phyloP scores from a whole-genome alignment of 2,329 filamentous ascomycete genomes.

The Cladosporium velox region DNA sequence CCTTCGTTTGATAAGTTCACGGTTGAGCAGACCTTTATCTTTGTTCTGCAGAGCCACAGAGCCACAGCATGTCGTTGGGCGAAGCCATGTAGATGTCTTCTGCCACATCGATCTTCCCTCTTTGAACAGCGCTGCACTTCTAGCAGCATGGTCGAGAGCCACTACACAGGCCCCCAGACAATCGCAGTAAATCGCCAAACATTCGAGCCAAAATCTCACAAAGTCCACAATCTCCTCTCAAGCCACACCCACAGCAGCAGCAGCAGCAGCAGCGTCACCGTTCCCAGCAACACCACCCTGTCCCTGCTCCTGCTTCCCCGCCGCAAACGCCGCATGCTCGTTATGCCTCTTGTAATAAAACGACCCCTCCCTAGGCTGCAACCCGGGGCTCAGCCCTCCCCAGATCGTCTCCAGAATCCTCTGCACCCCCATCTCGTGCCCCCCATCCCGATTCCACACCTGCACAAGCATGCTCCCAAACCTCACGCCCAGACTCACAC shows the following conservation, averaged over 20 bases:
- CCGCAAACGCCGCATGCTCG: constrained; percentile 72
- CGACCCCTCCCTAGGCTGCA: constrained; percentile 65
- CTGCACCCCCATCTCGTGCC: constrained; percentile 76
- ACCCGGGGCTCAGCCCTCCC: constrained; percentile 69
- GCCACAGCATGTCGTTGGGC: neutral
- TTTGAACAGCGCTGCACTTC: neutral
- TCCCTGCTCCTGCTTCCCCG: neutral
- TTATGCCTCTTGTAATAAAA: constrained; percentile 83
- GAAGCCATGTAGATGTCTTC: neutral
- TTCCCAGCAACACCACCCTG: neutral
- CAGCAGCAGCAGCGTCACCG: neutral
- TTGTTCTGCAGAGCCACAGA: neutral
- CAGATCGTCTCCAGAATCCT: constrained; percentile 72
- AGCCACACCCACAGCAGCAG: neutral
- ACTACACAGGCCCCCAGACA: neutral
- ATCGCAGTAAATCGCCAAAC: neutral
- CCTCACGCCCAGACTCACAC: constrained; percentile 81
- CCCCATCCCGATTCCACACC: constrained; percentile 89
- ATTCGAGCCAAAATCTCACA: neutral
- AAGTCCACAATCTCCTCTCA: neutral
- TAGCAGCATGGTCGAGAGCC: neutral
- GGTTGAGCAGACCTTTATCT: neutral
- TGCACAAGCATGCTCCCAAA: constrained; percentile 88
- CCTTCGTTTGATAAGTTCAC: neutral
- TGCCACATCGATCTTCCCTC: neutral